A percentile compares a stretch with the other conserved stretches of the same genome.
Conservation (phyloP, 2,329 filamentous ascomycete genomes). For the Proliferodiscus dingleyae region DNA sequence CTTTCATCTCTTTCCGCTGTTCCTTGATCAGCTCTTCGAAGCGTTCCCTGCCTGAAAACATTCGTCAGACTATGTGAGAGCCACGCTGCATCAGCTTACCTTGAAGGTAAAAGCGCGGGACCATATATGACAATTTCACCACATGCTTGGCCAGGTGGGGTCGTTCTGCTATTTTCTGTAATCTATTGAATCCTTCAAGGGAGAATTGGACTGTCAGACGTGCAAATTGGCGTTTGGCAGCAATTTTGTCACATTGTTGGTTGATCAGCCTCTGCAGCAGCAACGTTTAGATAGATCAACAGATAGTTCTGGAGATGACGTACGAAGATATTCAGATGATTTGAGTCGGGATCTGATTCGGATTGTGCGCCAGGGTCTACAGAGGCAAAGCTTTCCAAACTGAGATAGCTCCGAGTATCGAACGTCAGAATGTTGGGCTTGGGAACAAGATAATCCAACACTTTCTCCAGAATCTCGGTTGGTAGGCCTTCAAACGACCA, state of each 20-base stretch:
- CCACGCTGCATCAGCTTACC: slow-evolving; percentile 32
- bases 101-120: slow-evolving; percentile 53
- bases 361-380: neutral
- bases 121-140: slow-evolving; percentile 56
- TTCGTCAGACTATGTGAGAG: slow-evolving; percentile 2
- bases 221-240: slow-evolving; percentile 6
- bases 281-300: neutral
- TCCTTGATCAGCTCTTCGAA: slow-evolving; percentile 7
- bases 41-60: slow-evolving; percentile 1
- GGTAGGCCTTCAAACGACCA: neutral
- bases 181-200: slow-evolving; percentile 42
- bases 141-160: slow-evolving; percentile 48
- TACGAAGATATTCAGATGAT: slow-evolving; percentile 2
- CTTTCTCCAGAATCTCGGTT: neutral
- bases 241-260: slow-evolving; percentile 2
- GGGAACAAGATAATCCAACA: slow-evolving; percentile 2
- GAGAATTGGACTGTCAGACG: slow-evolving; percentile 37
- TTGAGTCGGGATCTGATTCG: neutral
- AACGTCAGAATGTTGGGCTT: slow-evolving; percentile 2
- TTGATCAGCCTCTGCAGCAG: slow-evolving; percentile 3
- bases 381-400: slow-evolving; percentile 8
- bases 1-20: slow-evolving; percentile 1
- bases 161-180: slow-evolving; percentile 45
- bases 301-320: neutral
- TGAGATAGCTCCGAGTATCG: slow-evolving; percentile 10